Base-by-base conservation (phyloP, 495 filamentous ascomycete species). In the Extremus antarcticus region DNA sequence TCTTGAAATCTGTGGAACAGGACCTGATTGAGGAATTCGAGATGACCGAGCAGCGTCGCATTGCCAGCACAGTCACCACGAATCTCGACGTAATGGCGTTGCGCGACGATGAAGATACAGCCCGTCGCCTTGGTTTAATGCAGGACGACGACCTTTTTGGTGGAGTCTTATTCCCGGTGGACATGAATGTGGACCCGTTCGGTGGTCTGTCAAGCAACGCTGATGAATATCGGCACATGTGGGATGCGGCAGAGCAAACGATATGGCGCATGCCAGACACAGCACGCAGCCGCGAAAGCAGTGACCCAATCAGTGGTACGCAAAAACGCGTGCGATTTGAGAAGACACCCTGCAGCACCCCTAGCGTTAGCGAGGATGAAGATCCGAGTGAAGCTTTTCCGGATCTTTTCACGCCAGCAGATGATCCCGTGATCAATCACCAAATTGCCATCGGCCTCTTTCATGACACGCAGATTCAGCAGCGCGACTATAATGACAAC, bases 271-370 rank as follows among this genome's bases (percentile, higher is more conserved):
- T 21, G 43, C n/a, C 43, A 11, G 41, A 45, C 13, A 29, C 40
- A 2, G 22, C 32, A 13, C 56, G 38, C 21, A 35, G 7, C 19
- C 56, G 25, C 2, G n/a, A 53, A 19, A 43, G 25, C 24, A 53
- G 50, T 21, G 35, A 50, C 8, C 57, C 41, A 19, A 24, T 50
- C 3, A 43, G 25, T 9, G 50, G 22, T 10, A 54, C 32, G 21
- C 59, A 57, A 46, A 62, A 62, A 47, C 54, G 55, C 16, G 59
- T 62, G 3, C 54, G 59, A 4, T 62, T 62, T 24, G 19, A 35
- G 25, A 54, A 61, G 25, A 43, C 46, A 15, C 24, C 48, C 1
- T 43, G 25, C 11, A 51, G 55, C 1, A 51, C 25, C n/a, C 57
- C 59, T 2, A 57, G 54, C 32, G 58, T 55, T 39, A 54, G 35